These are phyloP conservation scores for Hemisphaericaspora subhashii DNA, from an alignment of 1,139 yeast species.

Conservation along the genomic window DNA sequence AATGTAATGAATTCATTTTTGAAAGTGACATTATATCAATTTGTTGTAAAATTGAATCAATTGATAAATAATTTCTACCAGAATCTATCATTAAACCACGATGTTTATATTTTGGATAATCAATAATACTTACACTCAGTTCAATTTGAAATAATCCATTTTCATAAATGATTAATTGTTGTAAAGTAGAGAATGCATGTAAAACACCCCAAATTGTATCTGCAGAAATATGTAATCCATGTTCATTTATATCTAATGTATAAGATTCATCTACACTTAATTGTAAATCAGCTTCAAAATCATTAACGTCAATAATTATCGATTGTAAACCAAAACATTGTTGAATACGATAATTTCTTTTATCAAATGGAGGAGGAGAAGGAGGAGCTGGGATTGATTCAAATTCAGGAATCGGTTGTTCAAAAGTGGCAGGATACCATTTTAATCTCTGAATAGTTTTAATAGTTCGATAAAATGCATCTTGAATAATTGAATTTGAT, in stretches of 20 bases:
- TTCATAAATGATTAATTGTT: conserved; percentile 38
- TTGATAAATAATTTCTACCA: conserved; percentile 39
- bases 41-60: conserved; percentile 33
- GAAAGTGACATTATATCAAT: conserved; percentile 44
- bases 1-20: conserved; percentile 46
- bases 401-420: conserved; percentile 16
- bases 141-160: conserved; percentile 27
- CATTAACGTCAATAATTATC: conserved; percentile 19
- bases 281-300: conserved; percentile 32
- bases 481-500: conserved; percentile 12
- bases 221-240: conserved; percentile 27
- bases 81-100: conserved; percentile 48
- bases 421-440: conserved; percentile 32
- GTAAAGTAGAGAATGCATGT: conserved; percentile 45
- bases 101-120: conserved; percentile 42
- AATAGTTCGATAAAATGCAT: conserved; percentile 21
- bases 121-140: conserved; percentile 34
- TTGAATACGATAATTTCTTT: conserved; percentile 1
- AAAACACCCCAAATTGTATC: conserved; percentile 48
- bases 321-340: not conserved
- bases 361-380: conserved; percentile 1
- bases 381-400: conserved; percentile 15
- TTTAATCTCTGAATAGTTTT: conserved; percentile 18
- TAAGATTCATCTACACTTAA: conserved; percentile 46
- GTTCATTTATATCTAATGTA: conserved; percentile 19